Evolutionary conservation across 2,329 filamentous ascomycete genomes (phyloP).

Genomic region (Ophiostoma populinum): DNA sequence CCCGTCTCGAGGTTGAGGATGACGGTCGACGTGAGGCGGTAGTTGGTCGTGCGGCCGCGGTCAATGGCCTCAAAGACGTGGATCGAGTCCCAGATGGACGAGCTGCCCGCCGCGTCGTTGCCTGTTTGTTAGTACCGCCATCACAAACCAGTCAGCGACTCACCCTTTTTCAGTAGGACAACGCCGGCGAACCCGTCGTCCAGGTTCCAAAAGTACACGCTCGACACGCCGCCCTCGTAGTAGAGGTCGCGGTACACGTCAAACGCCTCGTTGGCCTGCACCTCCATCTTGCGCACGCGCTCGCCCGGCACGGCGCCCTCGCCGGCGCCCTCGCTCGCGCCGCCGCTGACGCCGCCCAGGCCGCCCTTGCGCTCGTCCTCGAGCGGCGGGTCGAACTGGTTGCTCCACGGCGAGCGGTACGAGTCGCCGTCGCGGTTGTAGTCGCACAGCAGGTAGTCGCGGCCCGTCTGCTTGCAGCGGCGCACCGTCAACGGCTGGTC

Average conservation of each 20-base stretch:
- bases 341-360: constrained; percentile 30
- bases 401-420: constrained; percentile 97
- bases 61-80: constrained; percentile 97
- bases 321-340: constrained; percentile 40
- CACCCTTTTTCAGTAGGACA: constrained; percentile 87
- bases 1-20: constrained; percentile 68
- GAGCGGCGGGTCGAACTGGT: constrained; percentile 88
- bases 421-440: constrained; percentile 98
- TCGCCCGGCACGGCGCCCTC: constrained; percentile 83
- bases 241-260: constrained; percentile 94
- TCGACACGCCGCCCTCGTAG: constrained; percentile 89
- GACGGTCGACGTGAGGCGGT: constrained; percentile 94
- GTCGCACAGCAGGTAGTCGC: constrained; percentile 96
- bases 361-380: constrained; percentile 34
- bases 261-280: constrained; percentile 88
- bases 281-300: constrained; percentile 80
- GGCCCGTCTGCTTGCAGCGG: constrained; percentile 72
- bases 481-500: constrained; percentile 83
- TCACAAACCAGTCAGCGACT: no score
- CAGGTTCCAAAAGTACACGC: constrained; percentile 95
- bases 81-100: constrained; percentile 77
- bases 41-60: constrained; percentile 78
- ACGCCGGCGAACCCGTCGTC: constrained; percentile 97
- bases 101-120: constrained; percentile 39
- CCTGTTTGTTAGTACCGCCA: no score